Conservation (phyloP, 495 filamentous ascomycete species). For the Xylaria flabelliformis region DNA sequence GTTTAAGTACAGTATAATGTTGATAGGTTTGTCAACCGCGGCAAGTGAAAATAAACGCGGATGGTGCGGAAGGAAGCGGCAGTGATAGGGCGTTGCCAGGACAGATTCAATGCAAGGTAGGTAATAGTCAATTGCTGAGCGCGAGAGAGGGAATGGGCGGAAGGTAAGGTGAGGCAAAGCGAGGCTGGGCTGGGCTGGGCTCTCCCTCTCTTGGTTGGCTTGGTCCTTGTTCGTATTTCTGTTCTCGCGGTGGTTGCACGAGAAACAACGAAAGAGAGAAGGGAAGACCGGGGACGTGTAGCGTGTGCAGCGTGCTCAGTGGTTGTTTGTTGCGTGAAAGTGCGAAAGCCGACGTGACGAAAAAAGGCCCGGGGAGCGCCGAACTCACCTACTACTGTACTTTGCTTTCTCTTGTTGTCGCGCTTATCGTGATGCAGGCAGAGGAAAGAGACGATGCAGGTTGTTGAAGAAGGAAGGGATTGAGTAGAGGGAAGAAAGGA, state of each 20-base stretch:
- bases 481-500: background rate
- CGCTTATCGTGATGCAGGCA: background rate
- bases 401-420: background rate
- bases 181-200: conserved; percentile 4
- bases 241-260: conserved; percentile 14
- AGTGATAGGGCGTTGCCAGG: background rate
- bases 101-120: background rate
- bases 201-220: background rate
- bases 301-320: background rate
- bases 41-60: background rate
- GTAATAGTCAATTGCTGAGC: background rate
- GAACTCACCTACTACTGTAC: conserved; percentile 12
- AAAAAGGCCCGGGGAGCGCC: background rate
- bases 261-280: background rate
- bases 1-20: background rate
- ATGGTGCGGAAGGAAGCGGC: background rate
- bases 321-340: background rate
- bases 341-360: conserved; percentile 2
- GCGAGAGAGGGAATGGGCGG: background rate
- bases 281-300: background rate
- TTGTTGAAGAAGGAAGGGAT: background rate
- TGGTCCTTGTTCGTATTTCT: background rate
- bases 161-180: conserved; percentile 2
- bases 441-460: background rate
- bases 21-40: conserved; percentile 2